phyloP scores from a whole-genome alignment of 2,329 filamentous ascomycete species.

The Aspergillus vadensis region DNA sequence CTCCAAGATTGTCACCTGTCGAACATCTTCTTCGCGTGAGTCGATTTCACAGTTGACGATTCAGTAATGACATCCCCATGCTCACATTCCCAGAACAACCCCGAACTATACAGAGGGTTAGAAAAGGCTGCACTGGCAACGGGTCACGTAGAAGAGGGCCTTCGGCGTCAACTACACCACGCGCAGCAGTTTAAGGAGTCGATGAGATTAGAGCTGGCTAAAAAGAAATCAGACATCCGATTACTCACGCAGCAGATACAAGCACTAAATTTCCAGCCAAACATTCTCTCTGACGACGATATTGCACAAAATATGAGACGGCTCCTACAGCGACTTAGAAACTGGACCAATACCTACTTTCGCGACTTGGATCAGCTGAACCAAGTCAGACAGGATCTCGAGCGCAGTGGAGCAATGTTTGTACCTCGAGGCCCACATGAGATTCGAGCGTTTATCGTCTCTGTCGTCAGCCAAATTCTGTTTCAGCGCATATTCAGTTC shows the following conservation, averaged over 20 bases:
- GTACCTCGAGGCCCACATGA: neutral
- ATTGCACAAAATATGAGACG: constrained; percentile 9
- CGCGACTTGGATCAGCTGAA: neutral
- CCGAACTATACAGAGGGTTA: neutral
- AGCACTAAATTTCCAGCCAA: neutral
- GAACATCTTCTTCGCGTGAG: neutral
- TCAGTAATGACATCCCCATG: no score
- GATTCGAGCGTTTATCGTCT: neutral
- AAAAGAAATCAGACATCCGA: constrained; percentile 15
- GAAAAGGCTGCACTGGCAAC: neutral
- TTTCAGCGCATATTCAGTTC: neutral
- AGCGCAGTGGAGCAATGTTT: neutral
- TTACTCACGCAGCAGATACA: constrained; percentile 7
- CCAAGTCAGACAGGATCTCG: neutral
- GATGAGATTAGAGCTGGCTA: neutral
- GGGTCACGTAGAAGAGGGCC: neutral
- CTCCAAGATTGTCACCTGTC: neutral
- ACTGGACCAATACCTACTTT: constrained; percentile 21
- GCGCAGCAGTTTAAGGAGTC: neutral
- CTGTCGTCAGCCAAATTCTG: neutral
- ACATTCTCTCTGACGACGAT: constrained; percentile 20
- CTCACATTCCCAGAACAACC: neutral
- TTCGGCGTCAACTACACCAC: neutral
- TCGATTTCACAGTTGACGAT: neutral
- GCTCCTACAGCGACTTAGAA: constrained; percentile 15